Evolutionary conservation across 2,329 filamentous ascomycete species (phyloP), one percentile per base, ranked within the genome.

Genomic region (Elsinoe arachidis): DNA sequence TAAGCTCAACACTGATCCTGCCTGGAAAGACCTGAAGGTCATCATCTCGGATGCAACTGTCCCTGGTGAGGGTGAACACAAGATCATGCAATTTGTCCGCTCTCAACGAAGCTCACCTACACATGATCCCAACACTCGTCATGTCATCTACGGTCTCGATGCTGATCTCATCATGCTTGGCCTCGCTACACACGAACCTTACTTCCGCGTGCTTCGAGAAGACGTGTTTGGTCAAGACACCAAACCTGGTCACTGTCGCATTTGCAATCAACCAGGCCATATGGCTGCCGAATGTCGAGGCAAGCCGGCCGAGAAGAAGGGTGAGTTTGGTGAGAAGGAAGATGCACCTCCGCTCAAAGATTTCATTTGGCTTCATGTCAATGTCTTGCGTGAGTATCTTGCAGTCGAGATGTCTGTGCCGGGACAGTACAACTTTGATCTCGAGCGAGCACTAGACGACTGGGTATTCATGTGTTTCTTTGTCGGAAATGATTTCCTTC

Each of bases 391-490:
- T 66, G 93, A 99, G 73, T 99, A 99, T 69, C 80, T 99, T 56
- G 90, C 87, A 58, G 86, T 89, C 54, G 93, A 99, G 73, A 83
- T 99, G 66, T 81, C 87, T 66, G 85, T 96, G 34, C 86, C 89
- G 15, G 81, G 84, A 57, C 82, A 96, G 63, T 97, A 97, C 73
- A 82, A 83, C 56, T 97, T 95, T 72, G 90, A 99, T 69, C 78
- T 99, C 44, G 93, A 99, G 73, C 85, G 93, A 63, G 91, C 91
- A 23, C 82, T 97, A 59, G 93, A 97, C 72, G 92, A 97, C 69
- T 97, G 92, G 93, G 90, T 97, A 12, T 97, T 97, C 71, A 93
- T 97, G 84, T 97, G 92, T 74, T 97, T 95, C 75, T 97, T 97
- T 70, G 92, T 97, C 58, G 92, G 92, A 63, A 99, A 99, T 72